These are phyloP conservation scores for Dipodascus geniculatus DNA, from an alignment of 805 yeast genomes.

Conservation along the genomic window DNA sequence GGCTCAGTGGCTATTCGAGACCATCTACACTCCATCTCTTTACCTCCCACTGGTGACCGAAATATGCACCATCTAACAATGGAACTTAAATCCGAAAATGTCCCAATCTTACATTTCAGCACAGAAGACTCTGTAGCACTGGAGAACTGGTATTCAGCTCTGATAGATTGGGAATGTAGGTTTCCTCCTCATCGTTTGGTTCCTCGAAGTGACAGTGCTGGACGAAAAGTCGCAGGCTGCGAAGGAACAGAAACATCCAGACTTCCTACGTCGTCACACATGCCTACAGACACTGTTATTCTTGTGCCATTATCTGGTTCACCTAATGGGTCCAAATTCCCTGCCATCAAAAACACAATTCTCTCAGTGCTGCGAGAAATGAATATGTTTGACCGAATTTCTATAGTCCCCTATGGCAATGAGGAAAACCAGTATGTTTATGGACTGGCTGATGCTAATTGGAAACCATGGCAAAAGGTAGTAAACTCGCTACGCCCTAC, in stretches of 20 bases:
- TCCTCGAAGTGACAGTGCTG: background rate
- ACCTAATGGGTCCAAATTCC: constrained; percentile 5
- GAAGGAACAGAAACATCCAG: background rate
- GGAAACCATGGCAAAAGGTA: constrained; percentile 7
- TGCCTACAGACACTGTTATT: constrained; percentile 9
- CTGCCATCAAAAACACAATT: constrained; percentile 3
- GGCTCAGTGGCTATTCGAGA: constrained; percentile 10
- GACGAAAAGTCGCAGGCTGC: background rate
- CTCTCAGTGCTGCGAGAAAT: constrained; percentile 4
- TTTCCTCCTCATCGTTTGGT: constrained; percentile 4
- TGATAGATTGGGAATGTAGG: constrained; percentile 4
- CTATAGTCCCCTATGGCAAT: constrained; percentile 9
- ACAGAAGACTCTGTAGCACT: constrained; percentile 5
- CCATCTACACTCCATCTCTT: constrained; percentile 6
- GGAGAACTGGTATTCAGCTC: constrained; percentile 10
- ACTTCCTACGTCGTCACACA: background rate
- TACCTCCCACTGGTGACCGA: constrained; percentile 3
- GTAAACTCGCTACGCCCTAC: constrained; percentile 5
- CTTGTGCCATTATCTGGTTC: constrained; percentile 9
- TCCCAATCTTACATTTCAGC: constrained; percentile 9
- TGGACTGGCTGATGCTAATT: constrained; percentile 6
- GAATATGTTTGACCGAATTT: constrained; percentile 9
- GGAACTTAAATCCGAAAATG: constrained; percentile 2
- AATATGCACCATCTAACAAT: constrained; percentile 4
- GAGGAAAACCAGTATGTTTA: background rate